Conservation (phyloP, 2,329 filamentous ascomycete species). For the Phaeosphaeriaceae sp. region DNA sequence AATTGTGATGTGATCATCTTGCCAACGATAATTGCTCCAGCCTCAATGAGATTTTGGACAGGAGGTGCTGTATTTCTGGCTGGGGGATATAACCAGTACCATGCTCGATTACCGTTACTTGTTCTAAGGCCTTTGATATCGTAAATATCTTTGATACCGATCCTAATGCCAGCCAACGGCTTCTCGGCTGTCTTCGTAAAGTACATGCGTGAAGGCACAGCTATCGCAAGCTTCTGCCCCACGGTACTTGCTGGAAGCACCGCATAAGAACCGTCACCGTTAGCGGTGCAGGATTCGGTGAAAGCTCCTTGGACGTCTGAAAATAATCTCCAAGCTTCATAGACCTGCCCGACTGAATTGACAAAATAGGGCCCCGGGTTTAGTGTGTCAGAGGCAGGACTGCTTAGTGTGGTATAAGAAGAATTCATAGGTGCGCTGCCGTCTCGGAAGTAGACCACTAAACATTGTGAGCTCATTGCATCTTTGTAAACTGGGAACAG, state of each 20-base stretch:
- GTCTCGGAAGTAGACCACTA: conserved; percentile 32
- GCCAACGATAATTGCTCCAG: conserved; percentile 61
- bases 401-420: conserved; percentile 21
- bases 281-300: conserved; percentile 53
- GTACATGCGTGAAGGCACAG: conserved; percentile 67
- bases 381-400: conserved; percentile 30
- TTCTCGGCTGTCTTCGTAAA: conserved; percentile 59
- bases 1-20: conserved; percentile 57
- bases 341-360: conserved; percentile 53
- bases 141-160: conserved; percentile 69
- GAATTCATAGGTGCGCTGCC: conserved; percentile 32
- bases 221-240: conserved; percentile 48
- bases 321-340: conserved; percentile 58
- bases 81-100: conserved; percentile 59
- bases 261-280: conserved; percentile 49
- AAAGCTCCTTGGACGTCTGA: conserved; percentile 59
- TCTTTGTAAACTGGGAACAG: neutral
- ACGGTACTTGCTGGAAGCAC: conserved; percentile 48
- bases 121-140: conserved; percentile 64
- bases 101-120: conserved; percentile 64
- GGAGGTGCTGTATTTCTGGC: conserved; percentile 56
- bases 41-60: conserved; percentile 63
- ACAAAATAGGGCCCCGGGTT: conserved; percentile 60
- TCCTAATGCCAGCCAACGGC: conserved; percentile 65
- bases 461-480: conserved; percentile 30